A percentile compares a stretch with the other conserved stretches of the same genome.
Evolutionary conservation across 2,329 filamentous ascomycete genomes (phyloP).

Genomic region (Hirsutella thompsonii): DNA sequence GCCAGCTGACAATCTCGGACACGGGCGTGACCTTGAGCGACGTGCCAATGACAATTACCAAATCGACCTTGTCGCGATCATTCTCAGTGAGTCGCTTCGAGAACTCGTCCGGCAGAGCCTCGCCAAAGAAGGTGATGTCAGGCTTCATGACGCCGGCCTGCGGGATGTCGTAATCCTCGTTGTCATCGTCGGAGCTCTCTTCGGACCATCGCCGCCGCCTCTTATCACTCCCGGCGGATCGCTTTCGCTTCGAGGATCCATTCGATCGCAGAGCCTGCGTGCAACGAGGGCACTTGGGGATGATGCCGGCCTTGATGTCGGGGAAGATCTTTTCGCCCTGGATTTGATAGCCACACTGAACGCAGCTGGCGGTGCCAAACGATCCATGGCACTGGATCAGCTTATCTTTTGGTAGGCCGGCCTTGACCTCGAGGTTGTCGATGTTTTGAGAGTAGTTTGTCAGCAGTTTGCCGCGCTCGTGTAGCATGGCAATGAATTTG

Average conservation of each 20-base stretch:
- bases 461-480: constrained; percentile 77
- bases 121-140: constrained; percentile 96
- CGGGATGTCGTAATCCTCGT: constrained; percentile 38
- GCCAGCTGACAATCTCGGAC: constrained; percentile 72
- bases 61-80: constrained; percentile 68
- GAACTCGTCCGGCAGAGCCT: constrained; percentile 76
- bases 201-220: constrained; percentile 21
- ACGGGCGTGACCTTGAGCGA: constrained; percentile 93
- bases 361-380: constrained; percentile 83
- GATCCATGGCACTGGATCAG: constrained; percentile 94
- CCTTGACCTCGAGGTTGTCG: constrained; percentile 83
- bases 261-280: constrained; percentile 32
- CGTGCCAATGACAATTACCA: constrained; percentile 93
- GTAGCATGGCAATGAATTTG: constrained; percentile 80
- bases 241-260: constrained; percentile 21
- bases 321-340: constrained; percentile 66
- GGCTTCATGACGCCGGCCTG: constrained; percentile 81
- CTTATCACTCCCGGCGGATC: constrained; percentile 25
- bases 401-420: constrained; percentile 69
- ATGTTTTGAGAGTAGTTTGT: constrained; percentile 99
- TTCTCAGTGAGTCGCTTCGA: constrained; percentile 66
- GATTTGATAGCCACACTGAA: constrained; percentile 65
- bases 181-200: constrained; percentile 31
- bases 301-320: constrained; percentile 61
- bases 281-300: constrained; percentile 70